A percentile compares a stretch with the other conserved stretches of the same genome.
phyloP scores from a whole-genome alignment of 306 rosid species.

The Cucumis sativus region DNA sequence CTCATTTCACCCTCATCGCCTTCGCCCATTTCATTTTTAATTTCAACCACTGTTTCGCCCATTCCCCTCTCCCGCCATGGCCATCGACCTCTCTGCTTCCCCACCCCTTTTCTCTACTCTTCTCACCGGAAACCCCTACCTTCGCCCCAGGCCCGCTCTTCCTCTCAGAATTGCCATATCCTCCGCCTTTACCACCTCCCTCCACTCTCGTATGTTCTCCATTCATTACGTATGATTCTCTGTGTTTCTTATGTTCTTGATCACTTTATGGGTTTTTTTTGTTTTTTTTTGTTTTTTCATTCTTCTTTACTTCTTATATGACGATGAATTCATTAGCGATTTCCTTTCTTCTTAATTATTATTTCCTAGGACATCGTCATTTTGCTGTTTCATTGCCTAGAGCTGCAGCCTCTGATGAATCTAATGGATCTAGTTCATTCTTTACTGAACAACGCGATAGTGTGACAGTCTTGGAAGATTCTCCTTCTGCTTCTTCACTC shows the following conservation, averaged over 20 bases:
- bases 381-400: neutral
- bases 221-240: neutral
- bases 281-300: neutral
- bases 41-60: neutral
- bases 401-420: slow-evolving; percentile 23
- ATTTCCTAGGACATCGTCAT: neutral
- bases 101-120: neutral
- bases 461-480: slow-evolving; percentile 8
- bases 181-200: neutral
- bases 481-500: neutral
- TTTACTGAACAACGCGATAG: slow-evolving; percentile 11
- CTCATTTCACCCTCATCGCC: neutral
- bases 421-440: slow-evolving; percentile 12
- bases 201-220: neutral
- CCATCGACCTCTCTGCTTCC: neutral
- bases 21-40: neutral
- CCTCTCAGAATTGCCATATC: neutral
- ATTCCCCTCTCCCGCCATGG: neutral
- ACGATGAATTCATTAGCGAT: neutral
- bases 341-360: neutral
- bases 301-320: neutral
- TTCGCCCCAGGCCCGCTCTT: neutral
- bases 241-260: neutral
- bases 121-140: neutral
- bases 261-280: too few species aligned